phyloP scores from a whole-genome alignment of 2,329 filamentous ascomycete genomes.

The Lecanicillium sp. region DNA sequence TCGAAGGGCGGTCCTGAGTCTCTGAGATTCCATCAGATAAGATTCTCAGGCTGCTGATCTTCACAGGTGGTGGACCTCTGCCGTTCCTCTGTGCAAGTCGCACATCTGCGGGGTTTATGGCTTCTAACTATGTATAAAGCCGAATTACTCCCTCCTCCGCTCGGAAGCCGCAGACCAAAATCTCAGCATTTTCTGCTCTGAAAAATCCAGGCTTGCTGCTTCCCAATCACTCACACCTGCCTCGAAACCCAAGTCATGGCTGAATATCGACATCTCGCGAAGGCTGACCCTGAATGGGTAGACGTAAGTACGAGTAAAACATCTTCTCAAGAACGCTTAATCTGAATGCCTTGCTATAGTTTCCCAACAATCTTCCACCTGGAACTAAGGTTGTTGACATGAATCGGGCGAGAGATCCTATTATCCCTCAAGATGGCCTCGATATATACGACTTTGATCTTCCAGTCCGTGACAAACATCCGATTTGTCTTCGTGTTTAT shows the following conservation, averaged over 20 bases:
- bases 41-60: not conserved
- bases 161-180: too few species aligned
- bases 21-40: constrained; percentile 1
- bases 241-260: constrained; percentile 4
- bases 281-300: constrained; percentile 9
- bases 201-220: too few species aligned
- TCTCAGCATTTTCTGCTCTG: too few species aligned
- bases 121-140: constrained; percentile 47
- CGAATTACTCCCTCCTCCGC: constrained; percentile 2
- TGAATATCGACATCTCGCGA: constrained; percentile 10
- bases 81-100: too few species aligned
- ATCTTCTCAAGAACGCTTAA: constrained; percentile 5
- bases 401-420: constrained; percentile 13
- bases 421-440: constrained; percentile 14
- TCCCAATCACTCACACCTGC: too few species aligned
- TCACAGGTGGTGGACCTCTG: too few species aligned
- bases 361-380: constrained; percentile 16
- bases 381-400: constrained; percentile 11
- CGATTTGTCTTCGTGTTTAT: constrained; percentile 15
- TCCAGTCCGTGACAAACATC: constrained; percentile 11
- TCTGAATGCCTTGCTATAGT: constrained; percentile 14
- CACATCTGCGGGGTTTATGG: constrained; percentile 12
- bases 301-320: constrained; percentile 7
- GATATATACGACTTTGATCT: constrained; percentile 16
- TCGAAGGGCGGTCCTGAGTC: too few species aligned